Base-by-base conservation (phyloP, 202 grass and related monocot genomes). In the Carex arenaria region DNA sequence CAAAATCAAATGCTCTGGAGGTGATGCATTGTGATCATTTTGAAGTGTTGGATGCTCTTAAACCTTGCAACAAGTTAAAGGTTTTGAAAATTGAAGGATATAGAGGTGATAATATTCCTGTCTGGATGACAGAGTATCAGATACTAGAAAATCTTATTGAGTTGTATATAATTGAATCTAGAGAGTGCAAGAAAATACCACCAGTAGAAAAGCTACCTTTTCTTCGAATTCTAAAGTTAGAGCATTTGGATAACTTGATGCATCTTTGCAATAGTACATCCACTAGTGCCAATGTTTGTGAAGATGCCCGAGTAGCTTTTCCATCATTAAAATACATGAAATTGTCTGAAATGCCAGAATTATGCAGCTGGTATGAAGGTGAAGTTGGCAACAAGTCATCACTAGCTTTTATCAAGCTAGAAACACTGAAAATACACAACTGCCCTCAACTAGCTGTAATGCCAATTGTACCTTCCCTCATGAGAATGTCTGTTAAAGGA, bases 1-100 rank as follows among this genome's bases (percentile, higher is more conserved):
- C 4, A 51, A 5, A 55, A 52, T 31, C 9, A 2, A 10, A 22
- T 26, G 0, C 11, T 10, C 13, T 3, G 1, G 15, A 1, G 17
- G 59, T 62, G 2, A 47, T 71, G 61, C 3, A 15, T 0, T 20
- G 38, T 6, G 11, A 54, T 14, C 28, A 47, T 2, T 28, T 43
- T 49, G 61, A 78, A 40, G 65, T 91, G 40, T 53, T 91, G 56
- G 8, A 85, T 13, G 65, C 86, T 77, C 84, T 89, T 5, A 31
- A 78, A 78, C 84, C 90, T 19, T 53, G 61, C 80, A 51, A 0
- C 3, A 31, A 18, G 0, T 14, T 89, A 36, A 23, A 84, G 54
- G 62, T 65, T 2, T 28, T 91, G 61, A 0, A 0, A 5, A 54
- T 89, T 49, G 0, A 0, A 1, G 4, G n/a, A 4, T 91, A 86